Evolutionary conservation across 371 early-diverging fungal genomes (phyloP).

Genomic region (Zychaea mexicana): DNA sequence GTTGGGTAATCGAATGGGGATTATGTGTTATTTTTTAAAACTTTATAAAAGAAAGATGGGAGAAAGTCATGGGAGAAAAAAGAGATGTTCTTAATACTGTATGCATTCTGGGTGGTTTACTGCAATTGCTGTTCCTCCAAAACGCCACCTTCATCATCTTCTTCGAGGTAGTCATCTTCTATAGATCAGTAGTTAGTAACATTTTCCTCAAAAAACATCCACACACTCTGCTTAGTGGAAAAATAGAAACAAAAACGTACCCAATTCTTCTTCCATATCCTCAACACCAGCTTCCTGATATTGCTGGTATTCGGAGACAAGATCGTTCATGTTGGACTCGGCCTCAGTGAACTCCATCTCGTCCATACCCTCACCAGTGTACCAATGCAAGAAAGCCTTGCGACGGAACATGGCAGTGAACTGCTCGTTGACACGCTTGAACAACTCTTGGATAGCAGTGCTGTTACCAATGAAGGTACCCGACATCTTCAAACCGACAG

Average conservation of each 20-base stretch:
- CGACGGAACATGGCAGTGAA: conserved; percentile 94
- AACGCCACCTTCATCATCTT: background rate
- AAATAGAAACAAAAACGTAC: background rate
- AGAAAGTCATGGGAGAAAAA: background rate
- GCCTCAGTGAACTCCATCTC: conserved; percentile 96
- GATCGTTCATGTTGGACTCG: conserved; percentile 95
- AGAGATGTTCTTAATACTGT: background rate
- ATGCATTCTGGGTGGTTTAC: background rate
- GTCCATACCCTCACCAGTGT: conserved; percentile 97
- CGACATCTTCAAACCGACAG: conserved; percentile 96
- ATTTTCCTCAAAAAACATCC: background rate
- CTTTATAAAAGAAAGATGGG: background rate
- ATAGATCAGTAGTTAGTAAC: background rate
- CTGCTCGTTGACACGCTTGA: conserved; percentile 98
- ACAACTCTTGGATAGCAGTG: conserved; percentile 98
- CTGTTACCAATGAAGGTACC: conserved; percentile 99
- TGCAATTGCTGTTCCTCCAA: background rate
- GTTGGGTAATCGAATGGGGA: background rate
- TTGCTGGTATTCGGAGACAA: conserved; percentile 98
- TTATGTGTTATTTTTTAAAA: background rate
- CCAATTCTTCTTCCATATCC: conserved; percentile 45
- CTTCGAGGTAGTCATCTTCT: background rate
- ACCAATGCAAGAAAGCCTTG: conserved; percentile 98
- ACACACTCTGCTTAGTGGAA: background rate
- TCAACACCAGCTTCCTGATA: conserved; percentile 93